These are phyloP conservation scores for Ceratocystis cacaofunesta DNA, from an alignment of 2,329 filamentous ascomycete genomes.

Conservation along the genomic window DNA sequence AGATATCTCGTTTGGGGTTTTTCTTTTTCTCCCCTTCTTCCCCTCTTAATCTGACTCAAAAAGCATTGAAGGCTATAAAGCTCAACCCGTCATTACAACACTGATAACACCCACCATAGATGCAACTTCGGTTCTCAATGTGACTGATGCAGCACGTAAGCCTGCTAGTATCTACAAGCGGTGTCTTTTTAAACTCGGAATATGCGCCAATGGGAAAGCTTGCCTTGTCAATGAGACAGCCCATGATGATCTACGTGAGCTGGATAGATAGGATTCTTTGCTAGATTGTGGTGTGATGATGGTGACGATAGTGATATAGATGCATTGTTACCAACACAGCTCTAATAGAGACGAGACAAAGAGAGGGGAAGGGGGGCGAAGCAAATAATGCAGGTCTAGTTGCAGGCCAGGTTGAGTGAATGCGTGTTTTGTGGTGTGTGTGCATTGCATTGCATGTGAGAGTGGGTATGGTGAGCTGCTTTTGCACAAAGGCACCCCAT, in stretches of 20 bases:
- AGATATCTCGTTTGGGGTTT: neutral
- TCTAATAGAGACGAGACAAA: neutral
- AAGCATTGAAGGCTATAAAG: neutral
- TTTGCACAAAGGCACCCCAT: neutral
- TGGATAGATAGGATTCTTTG: neutral
- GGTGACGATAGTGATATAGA: neutral
- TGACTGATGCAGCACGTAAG: neutral
- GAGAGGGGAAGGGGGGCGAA: neutral
- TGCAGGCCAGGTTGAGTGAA: neutral
- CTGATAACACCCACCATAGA: neutral
- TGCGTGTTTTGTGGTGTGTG: neutral
- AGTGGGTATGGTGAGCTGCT: neutral
- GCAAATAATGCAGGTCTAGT: neutral
- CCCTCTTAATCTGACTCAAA: neutral
- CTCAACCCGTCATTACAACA: neutral
- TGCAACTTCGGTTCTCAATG: neutral
- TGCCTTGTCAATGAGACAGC: neutral
- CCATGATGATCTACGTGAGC: neutral
- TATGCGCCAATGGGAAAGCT: neutral
- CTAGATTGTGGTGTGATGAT: conserved; percentile 1
- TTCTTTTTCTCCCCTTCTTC: neutral
- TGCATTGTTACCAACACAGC: neutral
- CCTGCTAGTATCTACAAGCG: neutral
- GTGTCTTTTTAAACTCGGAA: neutral
- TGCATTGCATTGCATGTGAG: neutral